Base-by-base conservation (phyloP, 495 filamentous ascomycete species). In the Xylaria longipes region DNA sequence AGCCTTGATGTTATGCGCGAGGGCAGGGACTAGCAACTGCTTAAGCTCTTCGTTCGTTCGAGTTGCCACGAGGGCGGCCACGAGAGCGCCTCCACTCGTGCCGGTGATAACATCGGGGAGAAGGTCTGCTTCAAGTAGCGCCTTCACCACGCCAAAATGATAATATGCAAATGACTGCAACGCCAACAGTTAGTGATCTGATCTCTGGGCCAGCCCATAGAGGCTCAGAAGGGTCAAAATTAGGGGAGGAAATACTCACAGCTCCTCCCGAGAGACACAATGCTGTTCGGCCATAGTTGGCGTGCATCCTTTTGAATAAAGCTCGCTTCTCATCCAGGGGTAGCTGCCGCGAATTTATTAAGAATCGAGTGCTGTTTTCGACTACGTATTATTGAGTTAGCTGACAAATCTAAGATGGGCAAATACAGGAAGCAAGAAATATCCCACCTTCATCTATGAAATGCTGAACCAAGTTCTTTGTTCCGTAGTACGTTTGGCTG, bases 401-500 rank as follows among this genome's bases (percentile, higher is more conserved):
- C 46, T 17, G 12, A 11, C 25, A 0, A 29, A 15, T 20, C 46
- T 29, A 27, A 15, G 27, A 54, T 22, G 3, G 25, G 39, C 33
- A 22, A 27, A 14, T 6, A 63, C n/a, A 74, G 82, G 63, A 78
- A 25, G 43, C 8, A 39, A 35, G 39, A 15, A 41, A 25, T 14
- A 35, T 27, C 57, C 35, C 15, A 89, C 89, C 85, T 83, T 98
- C 95, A 73, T 97, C 93, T 62, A 97, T 85, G 77, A 93, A 98
- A 50, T 89, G 87, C 82, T 98, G 97, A 20, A 97, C 94, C 57
- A 97, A 80, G 50, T 94, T 88, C 78, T 99, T 99, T 1, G 96
- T 99, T 29, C 97, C 96, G 69, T 94, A 97, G 75, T 99, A 98
- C 1, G 95, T 95, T 83, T 98, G 94, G 74, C 92, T 95, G 79